These are phyloP conservation scores for Mortierella sp. DNA, from an alignment of 371 early-diverging fungal species.

Conservation along the genomic window DNA sequence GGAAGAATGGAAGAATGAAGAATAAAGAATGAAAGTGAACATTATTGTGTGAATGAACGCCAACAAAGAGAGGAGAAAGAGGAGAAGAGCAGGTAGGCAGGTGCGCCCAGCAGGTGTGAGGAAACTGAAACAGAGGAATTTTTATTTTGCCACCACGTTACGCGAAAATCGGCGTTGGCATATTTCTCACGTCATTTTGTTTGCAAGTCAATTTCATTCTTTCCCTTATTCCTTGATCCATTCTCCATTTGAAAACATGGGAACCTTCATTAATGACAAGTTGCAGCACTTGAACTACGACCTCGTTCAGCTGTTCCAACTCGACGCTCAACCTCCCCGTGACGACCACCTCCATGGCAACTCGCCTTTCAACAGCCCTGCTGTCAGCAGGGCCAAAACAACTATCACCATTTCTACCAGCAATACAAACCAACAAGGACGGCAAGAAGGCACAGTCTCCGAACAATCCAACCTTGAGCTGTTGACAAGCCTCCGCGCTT, in stretches of 20 bases:
- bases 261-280: slow-evolving; percentile 50
- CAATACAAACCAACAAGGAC: background rate
- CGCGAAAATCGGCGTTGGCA: too few species aligned
- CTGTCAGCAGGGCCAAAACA: background rate
- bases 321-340: slow-evolving; percentile 35
- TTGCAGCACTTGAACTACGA: slow-evolving; percentile 46
- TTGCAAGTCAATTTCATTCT: too few species aligned
- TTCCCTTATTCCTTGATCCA: too few species aligned
- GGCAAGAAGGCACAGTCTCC: slow-evolving; percentile 3
- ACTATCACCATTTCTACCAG: background rate
- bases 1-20: too few species aligned
- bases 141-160: too few species aligned
- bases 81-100: too few species aligned
- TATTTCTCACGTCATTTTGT: too few species aligned
- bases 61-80: too few species aligned
- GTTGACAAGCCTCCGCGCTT: slow-evolving; percentile 15
- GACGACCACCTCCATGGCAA: slow-evolving; percentile 11
- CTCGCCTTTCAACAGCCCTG: background rate
- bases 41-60: too few species aligned
- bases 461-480: slow-evolving; percentile 20
- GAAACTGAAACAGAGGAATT: too few species aligned
- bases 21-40: too few species aligned
- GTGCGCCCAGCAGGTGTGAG: too few species aligned
- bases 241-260: slow-evolving; percentile 17
- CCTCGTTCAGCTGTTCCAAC: slow-evolving; percentile 53